Evolutionary conservation across 495 filamentous ascomycete genomes (phyloP).

Genomic region (Hapsidospora chrysogenum): DNA sequence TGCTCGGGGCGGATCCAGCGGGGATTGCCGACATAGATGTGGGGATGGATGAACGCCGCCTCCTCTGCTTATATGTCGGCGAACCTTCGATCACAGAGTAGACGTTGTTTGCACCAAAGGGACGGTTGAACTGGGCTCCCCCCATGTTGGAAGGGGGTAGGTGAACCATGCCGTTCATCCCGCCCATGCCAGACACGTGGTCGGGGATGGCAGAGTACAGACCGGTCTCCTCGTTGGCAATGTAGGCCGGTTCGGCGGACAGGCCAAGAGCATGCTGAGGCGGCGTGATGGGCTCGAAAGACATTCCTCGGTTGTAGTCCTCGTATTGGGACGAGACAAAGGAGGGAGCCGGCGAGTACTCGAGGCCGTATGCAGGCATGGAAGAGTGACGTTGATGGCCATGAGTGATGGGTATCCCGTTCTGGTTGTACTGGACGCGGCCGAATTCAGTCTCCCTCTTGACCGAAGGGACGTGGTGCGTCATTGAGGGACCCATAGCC

Average conservation of each 20-base stretch:
- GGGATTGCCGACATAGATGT: constrained; percentile 50
- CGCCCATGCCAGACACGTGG: constrained; percentile 35
- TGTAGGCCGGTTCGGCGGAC: constrained; percentile 80
- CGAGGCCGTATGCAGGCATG: constrained; percentile 84
- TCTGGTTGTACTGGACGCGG: constrained; percentile 73
- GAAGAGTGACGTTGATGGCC: constrained; percentile 84
- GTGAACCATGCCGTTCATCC: constrained; percentile 75
- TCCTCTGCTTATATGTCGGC: constrained; percentile 93
- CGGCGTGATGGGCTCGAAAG: constrained; percentile 90
- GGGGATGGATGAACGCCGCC: constrained; percentile 80
- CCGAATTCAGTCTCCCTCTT: constrained; percentile 68
- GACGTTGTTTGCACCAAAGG: constrained; percentile 58
- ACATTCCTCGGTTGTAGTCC: constrained; percentile 89
- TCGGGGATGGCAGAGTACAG: constrained; percentile 91
- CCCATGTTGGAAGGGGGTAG: constrained; percentile 75
- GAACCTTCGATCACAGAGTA: constrained; percentile 97
- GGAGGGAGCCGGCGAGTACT: constrained; percentile 94
- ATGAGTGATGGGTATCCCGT: constrained; percentile 68
- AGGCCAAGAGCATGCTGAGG: constrained; percentile 73
- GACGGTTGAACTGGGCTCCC: constrained; percentile 56
- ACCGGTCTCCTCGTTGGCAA: constrained; percentile 92
- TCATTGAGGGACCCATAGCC: constrained; percentile 39
- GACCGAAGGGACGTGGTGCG: constrained; percentile 40
- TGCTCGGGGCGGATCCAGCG: constrained; percentile 37
- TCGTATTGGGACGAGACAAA: constrained; percentile 95